A percentile compares a stretch with the other conserved stretches of the same genome.
Conservation (phyloP, 2,329 filamentous ascomycete genomes). For the Monosporascus ibericus region DNA sequence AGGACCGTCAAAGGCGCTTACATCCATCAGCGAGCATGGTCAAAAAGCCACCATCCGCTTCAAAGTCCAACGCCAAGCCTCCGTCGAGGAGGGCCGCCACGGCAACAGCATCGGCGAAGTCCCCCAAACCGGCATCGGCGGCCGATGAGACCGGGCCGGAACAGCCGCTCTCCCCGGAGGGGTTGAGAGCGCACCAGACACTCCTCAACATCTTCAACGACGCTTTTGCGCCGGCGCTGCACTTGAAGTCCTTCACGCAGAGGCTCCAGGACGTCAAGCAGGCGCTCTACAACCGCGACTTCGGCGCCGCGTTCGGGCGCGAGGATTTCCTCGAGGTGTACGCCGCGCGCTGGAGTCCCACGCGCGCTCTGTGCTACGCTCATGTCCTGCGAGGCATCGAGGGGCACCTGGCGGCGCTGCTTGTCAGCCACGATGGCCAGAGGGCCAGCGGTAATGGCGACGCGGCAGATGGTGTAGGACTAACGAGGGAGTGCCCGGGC, state of each 20-base stretch:
- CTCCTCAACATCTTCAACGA: constrained; percentile 19
- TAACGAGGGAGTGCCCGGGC: too few species aligned
- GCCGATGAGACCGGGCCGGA: constrained; percentile 11
- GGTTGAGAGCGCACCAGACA: constrained; percentile 12
- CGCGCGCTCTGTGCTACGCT: constrained; percentile 76
- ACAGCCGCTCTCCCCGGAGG: not conserved
- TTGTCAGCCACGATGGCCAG: constrained; percentile 2
- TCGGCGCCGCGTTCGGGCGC: constrained; percentile 68
- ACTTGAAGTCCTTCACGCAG: constrained; percentile 39
- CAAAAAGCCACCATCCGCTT: not conserved
- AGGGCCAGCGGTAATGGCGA: constrained; percentile 1
- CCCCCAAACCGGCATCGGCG: not conserved
- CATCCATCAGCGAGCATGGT: not conserved
- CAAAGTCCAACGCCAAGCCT: not conserved
- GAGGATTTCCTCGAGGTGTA: constrained; percentile 73
- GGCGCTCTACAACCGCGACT: constrained; percentile 81
- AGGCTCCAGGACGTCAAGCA: constrained; percentile 77
- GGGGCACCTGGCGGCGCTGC: constrained; percentile 26
- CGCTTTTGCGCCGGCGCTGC: constrained; percentile 50
- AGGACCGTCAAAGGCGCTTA: too few species aligned
- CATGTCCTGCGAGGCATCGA: constrained; percentile 39
- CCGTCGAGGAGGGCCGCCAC: too few species aligned
- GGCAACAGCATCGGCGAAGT: too few species aligned
- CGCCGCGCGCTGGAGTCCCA: constrained; percentile 84
- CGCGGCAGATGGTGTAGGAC: too few species aligned